Base-by-base conservation (phyloP, 225 moss, liverwort and hornwort species). In the Physcomitrellopsis africana region DNA sequence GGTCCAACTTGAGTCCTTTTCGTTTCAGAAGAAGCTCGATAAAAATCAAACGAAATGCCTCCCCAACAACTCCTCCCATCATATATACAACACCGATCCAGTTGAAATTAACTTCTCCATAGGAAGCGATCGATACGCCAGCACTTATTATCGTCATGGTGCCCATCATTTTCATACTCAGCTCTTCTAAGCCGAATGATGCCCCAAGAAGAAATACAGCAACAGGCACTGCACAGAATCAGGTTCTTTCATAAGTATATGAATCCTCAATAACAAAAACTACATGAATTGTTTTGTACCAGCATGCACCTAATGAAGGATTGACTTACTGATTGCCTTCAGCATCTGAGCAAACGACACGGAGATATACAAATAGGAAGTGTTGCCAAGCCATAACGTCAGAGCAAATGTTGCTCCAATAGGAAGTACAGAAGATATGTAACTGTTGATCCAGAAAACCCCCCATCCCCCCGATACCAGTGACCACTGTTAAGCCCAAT, bases 341-440 rank as follows among this genome's bases (percentile, higher is more conserved):
- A 89, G 82, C 89, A 89, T 89, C 81, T 89, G 89, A 15, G 89
- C 89, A 56, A 89, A 89, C 15, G 89, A 86, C 68, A 87, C 89
- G 62, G 89, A 89, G 72, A 89, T 89, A 51, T 86, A 89, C 80
- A 89, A 72, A 76, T 89, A 89, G 76, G 89, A 84, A 32, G 89
- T 86, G 80, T 89, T 89, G 79, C 89, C 89, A 67, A 89, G 89
- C 89, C 89, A 89, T 60, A 89, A 77, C 60, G 86, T 89, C 82
- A 89, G 51, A 51, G 86, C 86, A 84, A 89, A 89, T 60, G 86
- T 89, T 23, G 81, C 86, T 77, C 89, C 86, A 74, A 89, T 89
- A 41, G 89, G 89, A 72, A 89, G 74, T 42, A 89, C 86, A 43
- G 89, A 83, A 32, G 84, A 86, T 48, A 89, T 1, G 65, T 86